phyloP scores from a whole-genome alignment of 257 asterid genomes.

The Solanum piurae region DNA sequence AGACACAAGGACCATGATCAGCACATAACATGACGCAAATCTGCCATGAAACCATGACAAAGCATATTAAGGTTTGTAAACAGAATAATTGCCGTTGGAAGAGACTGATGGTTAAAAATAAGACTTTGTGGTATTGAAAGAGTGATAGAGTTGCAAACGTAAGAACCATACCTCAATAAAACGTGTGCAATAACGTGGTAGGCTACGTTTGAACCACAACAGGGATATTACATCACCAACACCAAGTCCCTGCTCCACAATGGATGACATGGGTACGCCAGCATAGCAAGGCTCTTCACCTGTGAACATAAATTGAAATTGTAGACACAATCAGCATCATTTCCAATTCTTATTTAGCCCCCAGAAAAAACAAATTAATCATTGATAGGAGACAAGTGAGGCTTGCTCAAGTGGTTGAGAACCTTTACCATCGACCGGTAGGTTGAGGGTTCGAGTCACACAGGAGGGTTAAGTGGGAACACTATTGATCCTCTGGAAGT shows the following conservation, averaged over 20 bases:
- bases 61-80: neutral
- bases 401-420: neutral
- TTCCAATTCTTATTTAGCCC: neutral
- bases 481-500: neutral
- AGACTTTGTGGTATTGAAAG: neutral
- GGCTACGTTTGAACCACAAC: conserved; percentile 98
- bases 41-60: conserved; percentile 29
- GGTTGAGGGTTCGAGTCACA: neutral
- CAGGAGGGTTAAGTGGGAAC: neutral
- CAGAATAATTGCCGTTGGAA: neutral
- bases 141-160: neutral
- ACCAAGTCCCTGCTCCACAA: conserved; percentile 94
- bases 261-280: conserved; percentile 96
- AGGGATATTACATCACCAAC: conserved; percentile 95
- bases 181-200: conserved; percentile 92
- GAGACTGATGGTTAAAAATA: neutral
- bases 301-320: conserved; percentile 19
- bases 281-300: conserved; percentile 98
- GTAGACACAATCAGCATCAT: conserved; percentile 6
- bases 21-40: conserved; percentile 97
- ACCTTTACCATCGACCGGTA: neutral
- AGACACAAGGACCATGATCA: conserved; percentile 98
- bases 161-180: conserved; percentile 70
- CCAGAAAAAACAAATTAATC: neutral
- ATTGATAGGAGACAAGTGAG: neutral